Conservation (phyloP, 164 flowering plant species). For the Magnolia kwangsiensis region DNA sequence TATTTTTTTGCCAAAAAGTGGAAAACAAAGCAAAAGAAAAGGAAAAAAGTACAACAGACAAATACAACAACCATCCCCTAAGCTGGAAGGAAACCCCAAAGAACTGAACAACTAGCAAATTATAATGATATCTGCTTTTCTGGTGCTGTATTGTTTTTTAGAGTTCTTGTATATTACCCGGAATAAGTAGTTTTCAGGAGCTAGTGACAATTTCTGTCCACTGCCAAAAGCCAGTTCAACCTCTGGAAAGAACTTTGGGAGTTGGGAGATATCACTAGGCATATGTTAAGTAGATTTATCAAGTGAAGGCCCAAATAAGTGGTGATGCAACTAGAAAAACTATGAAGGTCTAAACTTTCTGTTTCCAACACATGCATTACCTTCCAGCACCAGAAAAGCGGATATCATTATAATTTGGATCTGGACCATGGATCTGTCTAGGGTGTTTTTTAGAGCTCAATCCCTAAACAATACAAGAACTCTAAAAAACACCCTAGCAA, state of each 20-base stretch:
- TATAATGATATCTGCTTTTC: slow-evolving; percentile 89
- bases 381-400: slow-evolving; percentile 92
- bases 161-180: slow-evolving; percentile 34
- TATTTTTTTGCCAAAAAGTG: too few relatives aligned
- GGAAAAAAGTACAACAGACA: too few relatives aligned
- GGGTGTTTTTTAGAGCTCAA: slow-evolving; percentile 12
- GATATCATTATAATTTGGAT: slow-evolving; percentile 81
- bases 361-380: slow-evolving; percentile 30
- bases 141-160: slow-evolving; percentile 38
- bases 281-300: slow-evolving; percentile 10
- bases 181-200: slow-evolving; percentile 96
- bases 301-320: not conserved
- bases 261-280: slow-evolving; percentile 58
- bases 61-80: too few relatives aligned
- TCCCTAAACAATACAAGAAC: too few relatives aligned
- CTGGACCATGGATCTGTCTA: slow-evolving; percentile 76
- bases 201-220: slow-evolving; percentile 63
- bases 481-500: too few relatives aligned
- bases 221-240: slow-evolving; percentile 80
- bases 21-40: too few relatives aligned
- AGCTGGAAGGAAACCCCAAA: too few relatives aligned
- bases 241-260: slow-evolving; percentile 65
- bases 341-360: not conserved
- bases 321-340: not conserved
- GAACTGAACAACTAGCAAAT: slow-evolving; percentile 21